These are phyloP conservation scores for Alternaria consortialis DNA, from an alignment of 2,329 filamentous ascomycete species.

Conservation along the genomic window DNA sequence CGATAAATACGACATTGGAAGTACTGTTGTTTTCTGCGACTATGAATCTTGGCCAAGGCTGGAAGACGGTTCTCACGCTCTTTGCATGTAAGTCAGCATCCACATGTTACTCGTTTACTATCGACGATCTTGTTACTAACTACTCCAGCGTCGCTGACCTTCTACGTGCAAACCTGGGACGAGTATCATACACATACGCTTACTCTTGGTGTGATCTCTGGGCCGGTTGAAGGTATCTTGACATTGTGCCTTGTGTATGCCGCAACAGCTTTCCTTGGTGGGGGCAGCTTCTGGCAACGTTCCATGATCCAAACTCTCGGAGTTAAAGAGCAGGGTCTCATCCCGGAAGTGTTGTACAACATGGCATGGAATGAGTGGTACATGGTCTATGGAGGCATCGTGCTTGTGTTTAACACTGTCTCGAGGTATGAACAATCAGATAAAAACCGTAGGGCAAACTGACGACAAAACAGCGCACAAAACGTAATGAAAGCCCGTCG, in stretches of 20 bases:
- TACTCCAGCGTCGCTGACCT: slow-evolving; percentile 79
- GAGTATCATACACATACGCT: slow-evolving; percentile 98
- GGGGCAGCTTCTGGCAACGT: slow-evolving; percentile 92
- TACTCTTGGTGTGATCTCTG: slow-evolving; percentile 89
- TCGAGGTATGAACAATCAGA: slow-evolving; percentile 61
- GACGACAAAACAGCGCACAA: slow-evolving; percentile 63
- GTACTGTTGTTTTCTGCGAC: slow-evolving; percentile 89
- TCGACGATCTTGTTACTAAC: background rate
- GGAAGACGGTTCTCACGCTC: slow-evolving; percentile 83
- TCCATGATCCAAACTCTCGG: slow-evolving; percentile 77
- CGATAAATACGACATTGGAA: slow-evolving; percentile 93
- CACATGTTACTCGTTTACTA: background rate
- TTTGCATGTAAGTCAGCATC: slow-evolving; percentile 72
- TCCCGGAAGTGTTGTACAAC: slow-evolving; percentile 77
- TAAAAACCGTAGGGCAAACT: slow-evolving; percentile 3
- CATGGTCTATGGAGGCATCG: slow-evolving; percentile 82
- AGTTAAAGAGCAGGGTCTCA: slow-evolving; percentile 67
- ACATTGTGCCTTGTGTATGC: slow-evolving; percentile 83
- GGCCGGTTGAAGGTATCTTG: slow-evolving; percentile 92
- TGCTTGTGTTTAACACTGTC: slow-evolving; percentile 85
- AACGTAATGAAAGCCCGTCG: slow-evolving; percentile 87
- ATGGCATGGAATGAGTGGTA: slow-evolving; percentile 93
- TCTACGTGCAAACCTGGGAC: slow-evolving; percentile 99
- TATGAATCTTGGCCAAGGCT: slow-evolving; percentile 92
- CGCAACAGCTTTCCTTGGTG: slow-evolving; percentile 84